A percentile compares a stretch with the other conserved stretches of the same genome.
These are phyloP conservation scores for Euphorbia schlechtendalii DNA, from an alignment of 441 rosid species.

Conservation along the genomic window DNA sequence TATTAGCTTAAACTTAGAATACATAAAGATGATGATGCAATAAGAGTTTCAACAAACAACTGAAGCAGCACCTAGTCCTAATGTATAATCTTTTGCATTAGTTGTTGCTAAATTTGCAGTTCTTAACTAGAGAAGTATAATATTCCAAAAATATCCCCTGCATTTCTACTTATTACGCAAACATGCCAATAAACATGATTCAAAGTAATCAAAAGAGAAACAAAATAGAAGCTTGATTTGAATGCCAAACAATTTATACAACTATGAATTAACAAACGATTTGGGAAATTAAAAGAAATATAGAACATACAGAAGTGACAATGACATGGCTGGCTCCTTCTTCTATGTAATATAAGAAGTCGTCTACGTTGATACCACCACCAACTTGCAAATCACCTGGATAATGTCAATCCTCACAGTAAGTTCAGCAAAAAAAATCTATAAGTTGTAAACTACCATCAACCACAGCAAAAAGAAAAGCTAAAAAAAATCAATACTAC, in stretches of 20 bases:
- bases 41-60: no score
- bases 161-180: no score
- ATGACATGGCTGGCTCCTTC: constrained; percentile 97
- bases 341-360: constrained; percentile 56
- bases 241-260: no score
- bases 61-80: no score
- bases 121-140: no score
- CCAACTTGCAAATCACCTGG: constrained; percentile 94
- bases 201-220: constrained; percentile 1
- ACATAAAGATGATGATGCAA: no score
- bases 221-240: background rate
- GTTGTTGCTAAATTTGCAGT: no score
- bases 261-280: background rate
- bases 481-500: no score
- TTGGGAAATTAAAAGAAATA: background rate
- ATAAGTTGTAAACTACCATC: constrained; percentile 36
- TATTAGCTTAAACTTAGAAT: no score
- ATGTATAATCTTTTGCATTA: no score
- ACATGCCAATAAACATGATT: constrained; percentile 1
- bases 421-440: constrained; percentile 46
- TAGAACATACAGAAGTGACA: constrained; percentile 72
- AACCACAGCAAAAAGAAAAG: no score
- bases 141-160: no score
- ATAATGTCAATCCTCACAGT: constrained; percentile 44
- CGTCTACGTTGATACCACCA: constrained; percentile 72